phyloP scores from a whole-genome alignment of 1,284 basidiomycete species.

The Cutaneotrichosporon sp. region DNA sequence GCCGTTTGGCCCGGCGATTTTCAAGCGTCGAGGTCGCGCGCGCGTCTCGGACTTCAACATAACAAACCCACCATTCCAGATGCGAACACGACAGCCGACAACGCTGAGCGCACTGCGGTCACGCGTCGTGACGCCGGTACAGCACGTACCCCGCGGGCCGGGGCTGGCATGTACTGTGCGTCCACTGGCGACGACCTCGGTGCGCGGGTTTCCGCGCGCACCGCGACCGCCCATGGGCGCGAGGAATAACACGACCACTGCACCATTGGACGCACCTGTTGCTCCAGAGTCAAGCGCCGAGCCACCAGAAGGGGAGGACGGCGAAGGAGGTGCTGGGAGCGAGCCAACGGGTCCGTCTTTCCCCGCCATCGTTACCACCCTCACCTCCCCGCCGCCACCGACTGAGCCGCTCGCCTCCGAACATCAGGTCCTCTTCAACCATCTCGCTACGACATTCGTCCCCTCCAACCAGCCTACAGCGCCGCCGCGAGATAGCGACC shows the following conservation, averaged over 20 bases:
- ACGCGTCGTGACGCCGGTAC: conserved; percentile 1
- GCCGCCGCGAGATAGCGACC: not conserved
- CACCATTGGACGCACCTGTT: not conserved
- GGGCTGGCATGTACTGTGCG: not conserved
- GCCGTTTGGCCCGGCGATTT: no score
- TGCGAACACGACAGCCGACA: conserved; percentile 9
- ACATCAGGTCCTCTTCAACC: conserved; percentile 17
- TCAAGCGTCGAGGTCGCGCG: not conserved
- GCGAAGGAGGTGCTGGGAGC: not conserved
- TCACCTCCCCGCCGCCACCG: conserved; percentile 9
- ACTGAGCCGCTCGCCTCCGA: conserved; percentile 7
- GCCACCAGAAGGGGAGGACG: not conserved
- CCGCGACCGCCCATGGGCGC: not conserved
- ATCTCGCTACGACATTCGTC: conserved; percentile 18
- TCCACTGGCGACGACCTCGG: conserved; percentile 3
- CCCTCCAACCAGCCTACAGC: conserved; percentile 15
- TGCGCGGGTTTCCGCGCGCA: not conserved
- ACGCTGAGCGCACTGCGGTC: conserved; percentile 6
- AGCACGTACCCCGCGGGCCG: not conserved
- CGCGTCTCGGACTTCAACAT: not conserved
- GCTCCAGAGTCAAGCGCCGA: not conserved
- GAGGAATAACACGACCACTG: not conserved
- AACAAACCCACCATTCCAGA: not conserved
- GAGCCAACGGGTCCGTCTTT: conserved; percentile 4
- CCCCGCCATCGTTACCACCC: conserved; percentile 16